Percentiles rank a stretch among this genome's conserved stretches.
These are phyloP conservation scores for Ophiostoma fasciatum DNA, from an alignment of 2,329 filamentous ascomycete genomes.

Conservation along the genomic window DNA sequence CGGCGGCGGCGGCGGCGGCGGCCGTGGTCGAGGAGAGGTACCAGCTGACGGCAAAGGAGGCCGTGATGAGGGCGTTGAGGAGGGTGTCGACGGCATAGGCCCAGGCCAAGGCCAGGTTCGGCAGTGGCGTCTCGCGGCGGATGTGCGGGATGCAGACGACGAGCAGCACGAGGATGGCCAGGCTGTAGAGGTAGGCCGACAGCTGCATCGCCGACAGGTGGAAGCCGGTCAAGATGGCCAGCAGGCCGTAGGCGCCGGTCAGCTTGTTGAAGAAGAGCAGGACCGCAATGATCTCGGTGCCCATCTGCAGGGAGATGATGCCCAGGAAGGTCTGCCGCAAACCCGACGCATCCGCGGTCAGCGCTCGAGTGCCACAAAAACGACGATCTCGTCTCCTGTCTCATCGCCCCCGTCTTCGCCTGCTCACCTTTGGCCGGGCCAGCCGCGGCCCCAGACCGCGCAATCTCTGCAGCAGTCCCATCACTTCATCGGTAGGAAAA, in stretches of 20 bases:
- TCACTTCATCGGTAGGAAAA: no score
- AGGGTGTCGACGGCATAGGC: slow-evolving; percentile 71
- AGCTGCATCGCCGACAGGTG: slow-evolving; percentile 70
- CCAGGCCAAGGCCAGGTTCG: slow-evolving; percentile 70
- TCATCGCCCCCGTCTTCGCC: neutral
- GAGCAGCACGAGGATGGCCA: slow-evolving; percentile 52
- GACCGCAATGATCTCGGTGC: slow-evolving; percentile 70
- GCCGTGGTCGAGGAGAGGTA: slow-evolving; percentile 39
- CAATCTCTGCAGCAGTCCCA: slow-evolving; percentile 6
- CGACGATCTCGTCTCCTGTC: neutral
- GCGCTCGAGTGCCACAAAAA: neutral
- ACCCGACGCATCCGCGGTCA: neutral
- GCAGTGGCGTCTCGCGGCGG: slow-evolving; percentile 60
- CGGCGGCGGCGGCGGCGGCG: no score
- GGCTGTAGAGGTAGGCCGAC: slow-evolving; percentile 82
- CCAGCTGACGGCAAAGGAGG: slow-evolving; percentile 71
- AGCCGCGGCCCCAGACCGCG: slow-evolving; percentile 13
- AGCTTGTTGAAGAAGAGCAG: slow-evolving; percentile 84
- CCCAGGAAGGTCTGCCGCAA: slow-evolving; percentile 60
- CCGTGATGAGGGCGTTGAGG: slow-evolving; percentile 70
- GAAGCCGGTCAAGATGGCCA: slow-evolving; percentile 79
- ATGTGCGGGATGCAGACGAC: slow-evolving; percentile 65
- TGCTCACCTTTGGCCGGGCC: slow-evolving; percentile 16
- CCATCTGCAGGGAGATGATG: slow-evolving; percentile 72
- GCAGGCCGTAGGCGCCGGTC: slow-evolving; percentile 77